phyloP scores from a whole-genome alignment of 208 protist species.

The Trypanosoma cruzi region DNA sequence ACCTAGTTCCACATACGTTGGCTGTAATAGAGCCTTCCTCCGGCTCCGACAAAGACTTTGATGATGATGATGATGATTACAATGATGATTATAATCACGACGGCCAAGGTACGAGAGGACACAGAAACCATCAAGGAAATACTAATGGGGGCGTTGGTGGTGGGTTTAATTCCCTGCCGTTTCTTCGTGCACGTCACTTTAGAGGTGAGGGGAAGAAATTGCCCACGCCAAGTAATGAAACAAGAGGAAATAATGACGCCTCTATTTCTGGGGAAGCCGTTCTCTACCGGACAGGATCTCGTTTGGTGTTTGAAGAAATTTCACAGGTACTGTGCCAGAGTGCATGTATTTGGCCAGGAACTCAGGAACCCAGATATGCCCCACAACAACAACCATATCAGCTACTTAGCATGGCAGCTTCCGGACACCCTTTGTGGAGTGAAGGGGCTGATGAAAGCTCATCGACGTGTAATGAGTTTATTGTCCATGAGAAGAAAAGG shows the following conservation, averaged over 20 bases:
- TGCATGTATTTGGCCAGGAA: slow-evolving; percentile 29
- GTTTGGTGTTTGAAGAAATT: slow-evolving; percentile 61
- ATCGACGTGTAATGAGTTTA: slow-evolving; percentile 9
- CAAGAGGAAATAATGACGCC: background rate
- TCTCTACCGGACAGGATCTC: slow-evolving; percentile 53
- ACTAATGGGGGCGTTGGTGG: slow-evolving; percentile 7
- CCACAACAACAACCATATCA: slow-evolving; percentile 44
- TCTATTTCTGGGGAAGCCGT: slow-evolving; percentile 9
- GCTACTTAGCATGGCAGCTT: slow-evolving; percentile 57
- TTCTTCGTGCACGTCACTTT: slow-evolving; percentile 10
- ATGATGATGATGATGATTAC: slow-evolving; percentile 14
- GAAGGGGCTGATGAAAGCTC: slow-evolving; percentile 30
- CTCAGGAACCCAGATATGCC: slow-evolving; percentile 39
- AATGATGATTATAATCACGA: background rate
- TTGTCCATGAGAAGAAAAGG: background rate
- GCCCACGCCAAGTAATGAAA: background rate
- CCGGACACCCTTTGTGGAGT: slow-evolving; percentile 50
- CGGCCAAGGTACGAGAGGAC: slow-evolving; percentile 4
- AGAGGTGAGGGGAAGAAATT: slow-evolving; percentile 1
- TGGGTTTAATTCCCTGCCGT: slow-evolving; percentile 13
- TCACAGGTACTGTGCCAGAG: slow-evolving; percentile 41
- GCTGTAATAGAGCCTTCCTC: slow-evolving; percentile 26
- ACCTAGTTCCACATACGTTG: slow-evolving; percentile 13
- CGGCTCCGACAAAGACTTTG: slow-evolving; percentile 20
- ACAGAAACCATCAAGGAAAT: slow-evolving; percentile 25